Evolutionary conservation across 169 alveolate species (phyloP), one percentile per base, ranked within the genome.

Genomic region (Toxoplasma gondii): DNA sequence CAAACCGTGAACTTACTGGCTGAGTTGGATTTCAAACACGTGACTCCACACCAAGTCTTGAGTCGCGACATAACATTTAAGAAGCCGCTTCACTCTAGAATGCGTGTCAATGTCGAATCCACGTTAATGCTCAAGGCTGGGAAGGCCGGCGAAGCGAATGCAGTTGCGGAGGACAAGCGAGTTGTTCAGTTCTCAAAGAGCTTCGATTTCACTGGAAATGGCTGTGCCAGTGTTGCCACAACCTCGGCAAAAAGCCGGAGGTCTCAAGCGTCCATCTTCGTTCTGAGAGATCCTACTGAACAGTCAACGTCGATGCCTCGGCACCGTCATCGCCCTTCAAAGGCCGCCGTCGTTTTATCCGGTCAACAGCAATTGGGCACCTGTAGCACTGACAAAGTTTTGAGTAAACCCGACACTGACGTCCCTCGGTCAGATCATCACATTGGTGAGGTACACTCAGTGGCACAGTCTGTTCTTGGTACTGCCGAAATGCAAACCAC

Each of bases 281-380:
- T 78, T n/a, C n/a, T 78, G 22, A 19, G 86, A 78, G 86, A 78
- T n/a, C 86, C 86, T 1, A 36, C n/a, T n/a, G 86, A 78, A n/a
- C 2, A 78, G n/a, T 45, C 86, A 64, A 27, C 1, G 74, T 64
- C 74, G n/a, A 64, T 64, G 74, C n/a, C 74, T 16, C 74, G 74
- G 34, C 74, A 16, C 7, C 74, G 74, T 27, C 34, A 16, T 1
- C 74, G 24, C n/a, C 74, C 31, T 64, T 19, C 74, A 64, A 64
- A 64, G 34, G 74, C 1, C 7, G 74, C 24, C 4, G 74, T 31
- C 7, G 29, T 64, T 64, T 10, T 31, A 16, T 27, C 24, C n/a
- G 34, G 74, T 49, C 58, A 49, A 49, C 58, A 12, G 22, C 58
- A 49, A 49, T 49, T 12, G 58, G 58, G 12, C 58, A 49, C 12